phyloP scores from a whole-genome alignment of 306 rosid species.

The Cicer pinnatifidum region DNA sequence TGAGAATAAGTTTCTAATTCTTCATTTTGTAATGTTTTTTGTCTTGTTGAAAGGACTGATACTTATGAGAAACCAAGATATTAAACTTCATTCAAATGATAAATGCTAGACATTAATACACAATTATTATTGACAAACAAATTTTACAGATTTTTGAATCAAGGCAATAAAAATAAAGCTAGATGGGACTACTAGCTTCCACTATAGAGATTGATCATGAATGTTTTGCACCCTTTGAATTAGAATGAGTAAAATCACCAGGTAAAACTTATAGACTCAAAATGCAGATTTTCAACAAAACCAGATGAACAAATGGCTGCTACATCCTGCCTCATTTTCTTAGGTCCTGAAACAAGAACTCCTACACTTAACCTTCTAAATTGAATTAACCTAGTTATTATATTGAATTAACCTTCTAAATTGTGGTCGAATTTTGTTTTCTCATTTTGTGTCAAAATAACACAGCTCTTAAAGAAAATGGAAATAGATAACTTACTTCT shows the following conservation, averaged over 20 bases:
- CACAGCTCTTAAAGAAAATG: slow-evolving; percentile 3
- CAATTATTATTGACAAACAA: neutral
- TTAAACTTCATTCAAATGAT: slow-evolving; percentile 1
- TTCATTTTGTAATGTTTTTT: neutral
- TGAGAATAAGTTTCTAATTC: neutral
- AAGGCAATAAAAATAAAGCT: neutral
- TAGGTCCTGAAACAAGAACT: slow-evolving; percentile 73
- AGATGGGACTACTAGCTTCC: neutral
- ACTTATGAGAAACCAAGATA: neutral
- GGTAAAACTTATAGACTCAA: slow-evolving; percentile 73
- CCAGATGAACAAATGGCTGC: slow-evolving; percentile 75
- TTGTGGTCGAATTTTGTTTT: no score
- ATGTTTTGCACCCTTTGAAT: neutral
- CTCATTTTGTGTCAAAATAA: no score
- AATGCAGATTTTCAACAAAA: slow-evolving; percentile 62
- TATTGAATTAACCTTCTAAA: no score
- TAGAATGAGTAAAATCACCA: slow-evolving; percentile 56
- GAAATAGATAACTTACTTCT: slow-evolving; percentile 53
- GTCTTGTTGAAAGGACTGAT: slow-evolving; percentile 12
- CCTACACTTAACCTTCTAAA: slow-evolving; percentile 60
- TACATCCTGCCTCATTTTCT: slow-evolving; percentile 69
- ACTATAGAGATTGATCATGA: neutral
- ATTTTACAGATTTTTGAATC: neutral
- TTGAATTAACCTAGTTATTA: slow-evolving; percentile 18
- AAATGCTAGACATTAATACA: neutral